Evolutionary conservation across 129 eudicot genomes (phyloP), one percentile per base, ranked within the genome.

Genomic region (Pittosporum tobira): DNA sequence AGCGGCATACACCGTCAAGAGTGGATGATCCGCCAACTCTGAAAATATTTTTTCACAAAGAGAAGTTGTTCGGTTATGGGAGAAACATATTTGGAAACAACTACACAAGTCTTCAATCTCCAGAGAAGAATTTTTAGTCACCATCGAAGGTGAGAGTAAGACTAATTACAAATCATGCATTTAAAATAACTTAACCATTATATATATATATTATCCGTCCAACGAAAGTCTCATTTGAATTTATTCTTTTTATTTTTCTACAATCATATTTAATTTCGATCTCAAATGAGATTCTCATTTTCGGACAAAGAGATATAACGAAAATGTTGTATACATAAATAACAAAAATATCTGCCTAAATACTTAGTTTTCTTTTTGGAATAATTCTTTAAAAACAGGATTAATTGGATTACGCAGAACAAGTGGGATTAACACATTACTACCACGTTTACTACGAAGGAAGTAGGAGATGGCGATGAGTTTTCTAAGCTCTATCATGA

Each of bases 81-180:
- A 77, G 62, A 77, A 64, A 5, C 79, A 68, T 57, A 72, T 68
- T 11, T 79, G 76, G 2, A 68, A 73, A 67, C 10, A 64, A 52
- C 66, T 77, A 21, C 23, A 47, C 15, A 77, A 77, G 67, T 31
- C 65, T 18, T 67, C 63, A 31, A 61, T 77, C 18, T 62, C 78
- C 0, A 28, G 47, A 18, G 62, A 64, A 52, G 66, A 72, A n/a
- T 77, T 77, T 64, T 51, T 77, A 30, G 59, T 51, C 36, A 45
- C 57, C 55, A 73, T 77, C 71, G 63, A 67, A 76, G 81, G 81
- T n/a, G n/a, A n/a, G n/a, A n/a, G n/a, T n/a, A n/a, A n/a, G n/a
- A n/a, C n/a, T n/a, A n/a, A n/a, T n/a, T n/a, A n/a, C n/a, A n/a
- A n/a, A n/a, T n/a, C n/a, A n/a, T n/a, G n/a, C n/a, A n/a, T n/a